phyloP scores from a whole-genome alignment of 1,284 basidiomycete genomes.

The Austroboletus niveus region DNA sequence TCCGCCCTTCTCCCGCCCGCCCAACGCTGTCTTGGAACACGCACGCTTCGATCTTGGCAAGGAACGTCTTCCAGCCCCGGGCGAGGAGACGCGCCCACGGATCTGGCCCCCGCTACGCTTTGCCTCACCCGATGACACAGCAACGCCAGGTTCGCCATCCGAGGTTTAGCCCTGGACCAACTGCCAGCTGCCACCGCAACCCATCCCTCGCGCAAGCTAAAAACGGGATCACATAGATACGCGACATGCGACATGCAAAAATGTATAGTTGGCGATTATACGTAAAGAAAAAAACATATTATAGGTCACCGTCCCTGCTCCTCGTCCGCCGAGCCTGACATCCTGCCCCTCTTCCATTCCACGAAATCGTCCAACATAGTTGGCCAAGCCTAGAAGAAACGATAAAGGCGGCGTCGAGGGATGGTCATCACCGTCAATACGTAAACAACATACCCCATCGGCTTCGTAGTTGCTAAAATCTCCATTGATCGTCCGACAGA shows the following conservation, averaged over 20 bases:
- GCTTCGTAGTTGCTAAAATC: slow-evolving; percentile 63
- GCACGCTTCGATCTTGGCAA: slow-evolving; percentile 24
- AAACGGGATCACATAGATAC: no score
- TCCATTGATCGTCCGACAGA: slow-evolving; percentile 62
- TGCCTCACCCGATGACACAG: neutral
- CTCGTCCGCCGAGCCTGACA: slow-evolving; percentile 2
- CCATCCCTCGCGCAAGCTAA: no score
- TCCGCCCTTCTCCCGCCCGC: neutral
- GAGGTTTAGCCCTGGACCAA: no score
- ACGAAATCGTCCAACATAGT: slow-evolving; percentile 75
- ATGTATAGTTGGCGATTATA: no score
- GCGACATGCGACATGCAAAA: no score
- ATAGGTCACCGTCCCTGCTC: slow-evolving; percentile 6
- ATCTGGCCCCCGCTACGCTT: no score
- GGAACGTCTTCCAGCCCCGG: slow-evolving; percentile 6
- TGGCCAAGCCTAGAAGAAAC: slow-evolving; percentile 65
- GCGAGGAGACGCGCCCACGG: neutral
- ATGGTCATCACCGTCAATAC: neutral
- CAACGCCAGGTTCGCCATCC: slow-evolving; percentile 1
- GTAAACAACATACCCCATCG: slow-evolving; percentile 52
- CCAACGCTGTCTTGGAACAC: no score
- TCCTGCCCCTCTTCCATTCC: slow-evolving; percentile 51
- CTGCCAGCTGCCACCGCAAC: no score
- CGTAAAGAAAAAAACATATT: neutral
- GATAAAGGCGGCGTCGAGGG: neutral